phyloP scores from a whole-genome alignment of 1,284 basidiomycete genomes.

The Athelia psychrophila region DNA sequence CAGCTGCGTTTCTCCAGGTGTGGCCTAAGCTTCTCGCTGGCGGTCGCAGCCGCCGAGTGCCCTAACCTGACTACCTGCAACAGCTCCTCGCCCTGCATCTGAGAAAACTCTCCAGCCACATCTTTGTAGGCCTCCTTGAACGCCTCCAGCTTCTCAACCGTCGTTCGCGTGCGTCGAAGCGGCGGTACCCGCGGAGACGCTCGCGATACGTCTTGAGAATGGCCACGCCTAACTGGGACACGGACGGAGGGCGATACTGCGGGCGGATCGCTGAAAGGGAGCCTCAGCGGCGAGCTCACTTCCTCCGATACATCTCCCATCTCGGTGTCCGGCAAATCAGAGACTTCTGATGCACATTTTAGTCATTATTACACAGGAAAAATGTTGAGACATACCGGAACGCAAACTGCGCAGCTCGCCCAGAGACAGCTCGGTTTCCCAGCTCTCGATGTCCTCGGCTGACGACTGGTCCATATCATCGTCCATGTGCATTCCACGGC shows the following conservation, averaged over 20 bases:
- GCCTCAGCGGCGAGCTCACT: neutral
- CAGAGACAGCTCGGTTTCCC: conserved; percentile 27
- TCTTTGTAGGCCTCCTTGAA: conserved; percentile 31
- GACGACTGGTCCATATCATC: neutral
- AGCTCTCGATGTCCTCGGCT: conserved; percentile 30
- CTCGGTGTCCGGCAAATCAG: neutral
- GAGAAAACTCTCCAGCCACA: conserved; percentile 31
- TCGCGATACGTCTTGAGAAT: conserved; percentile 6
- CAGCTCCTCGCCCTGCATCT: conserved; percentile 35
- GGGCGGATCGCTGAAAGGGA: conserved; percentile 1
- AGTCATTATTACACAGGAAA: too few species aligned
- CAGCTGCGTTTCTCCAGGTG: too few species aligned
- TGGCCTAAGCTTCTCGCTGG: conserved; percentile 32
- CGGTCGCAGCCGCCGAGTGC: conserved; percentile 11
- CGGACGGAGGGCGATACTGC: conserved; percentile 2
- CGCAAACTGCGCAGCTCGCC: conserved; percentile 19
- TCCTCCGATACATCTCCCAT: neutral
- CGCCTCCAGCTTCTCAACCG: conserved; percentile 28
- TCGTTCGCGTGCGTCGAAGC: conserved; percentile 25
- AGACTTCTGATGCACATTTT: neutral
- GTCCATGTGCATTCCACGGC: too few species aligned
- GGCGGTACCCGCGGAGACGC: conserved; percentile 9
- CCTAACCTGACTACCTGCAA: conserved; percentile 32
- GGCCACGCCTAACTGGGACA: conserved; percentile 1
- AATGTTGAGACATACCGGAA: too few species aligned